phyloP scores from a whole-genome alignment of 306 rosid genomes.

The Medicago lupulina region DNA sequence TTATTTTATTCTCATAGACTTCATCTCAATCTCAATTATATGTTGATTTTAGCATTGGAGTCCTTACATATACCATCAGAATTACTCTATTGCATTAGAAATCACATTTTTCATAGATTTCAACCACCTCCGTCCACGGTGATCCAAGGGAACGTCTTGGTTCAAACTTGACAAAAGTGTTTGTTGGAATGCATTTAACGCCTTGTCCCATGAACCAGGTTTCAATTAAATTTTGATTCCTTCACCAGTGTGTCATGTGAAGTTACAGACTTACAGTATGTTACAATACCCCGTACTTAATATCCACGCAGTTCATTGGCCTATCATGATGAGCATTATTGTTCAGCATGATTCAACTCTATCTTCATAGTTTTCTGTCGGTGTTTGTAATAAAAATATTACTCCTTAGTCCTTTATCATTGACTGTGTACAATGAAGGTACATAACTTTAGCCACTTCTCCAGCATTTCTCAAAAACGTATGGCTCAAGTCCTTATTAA shows the following conservation, averaged over 20 bases:
- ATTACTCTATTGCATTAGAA: background rate
- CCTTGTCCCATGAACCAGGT: background rate
- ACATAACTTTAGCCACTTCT: background rate
- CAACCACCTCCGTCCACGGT: background rate
- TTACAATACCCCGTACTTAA: background rate
- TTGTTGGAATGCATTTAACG: conserved; percentile 2
- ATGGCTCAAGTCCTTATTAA: conserved; percentile 7
- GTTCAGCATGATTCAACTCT: background rate
- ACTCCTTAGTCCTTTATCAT: background rate
- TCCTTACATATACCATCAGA: background rate
- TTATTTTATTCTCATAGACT: background rate
- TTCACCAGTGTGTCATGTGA: background rate
- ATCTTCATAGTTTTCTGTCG: background rate
- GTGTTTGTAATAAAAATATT: background rate
- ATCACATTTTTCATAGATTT: background rate
- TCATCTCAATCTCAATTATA: background rate
- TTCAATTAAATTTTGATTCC: background rate
- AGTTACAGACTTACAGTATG: background rate
- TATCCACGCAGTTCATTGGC: background rate
- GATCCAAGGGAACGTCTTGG: background rate
- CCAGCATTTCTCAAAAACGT: background rate
- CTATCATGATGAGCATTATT: background rate
- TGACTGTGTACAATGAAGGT: background rate
- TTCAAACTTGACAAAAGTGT: background rate
- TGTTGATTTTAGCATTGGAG: background rate